Evolutionary conservation across 78 protist species (phyloP), one percentile per base, ranked within the genome.

Genomic region (Dictyostelium purpureum): DNA sequence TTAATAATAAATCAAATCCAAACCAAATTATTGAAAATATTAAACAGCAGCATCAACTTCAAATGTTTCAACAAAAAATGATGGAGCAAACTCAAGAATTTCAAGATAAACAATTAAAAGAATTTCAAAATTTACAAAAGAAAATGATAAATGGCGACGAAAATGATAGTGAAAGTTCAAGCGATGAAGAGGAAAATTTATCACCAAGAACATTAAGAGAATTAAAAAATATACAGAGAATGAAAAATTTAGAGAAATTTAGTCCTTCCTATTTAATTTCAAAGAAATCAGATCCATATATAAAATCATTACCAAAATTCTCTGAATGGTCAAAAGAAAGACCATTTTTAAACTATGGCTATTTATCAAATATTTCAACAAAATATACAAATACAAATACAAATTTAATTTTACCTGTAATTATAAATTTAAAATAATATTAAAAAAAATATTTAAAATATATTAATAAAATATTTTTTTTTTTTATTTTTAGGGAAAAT

Each of bases 151-250:
- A n/a, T n/a, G n/a, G n/a, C n/a, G 11, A 42, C 26, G n/a, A 40
- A 31, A n/a, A 31, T 21, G 49, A 52, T 21, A 31, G 1, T 12
- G 3, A 19, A 24, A 38, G 51, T 24, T 35, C 19, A 33, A 40
- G 45, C 26, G 45, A 18, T 0, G 70, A 47, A 28, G 77, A 65
- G 9, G 73, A 78, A 31, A 49, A 65, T 65, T 38, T 82, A 31
- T 82, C 90, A 70, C 90, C 90, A 14, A n/a, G 82, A 61, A 85
- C 92, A 28, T 43, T 85, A 33, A 85, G 38, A 49, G 77, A 85
- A 59, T 21, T 85, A 12, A 47, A 51, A 24, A 79, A 85, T 61
- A 38, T 85, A 2, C 81, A 75, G 33, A 75, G 56, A n/a, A 24
- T 43, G 33, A 75, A 52, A 24, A 69, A 42, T n/a, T 24, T 69